These are phyloP conservation scores for Saccharomyces hybrid DNA, from an alignment of 1,139 yeast species.

Conservation along the genomic window DNA sequence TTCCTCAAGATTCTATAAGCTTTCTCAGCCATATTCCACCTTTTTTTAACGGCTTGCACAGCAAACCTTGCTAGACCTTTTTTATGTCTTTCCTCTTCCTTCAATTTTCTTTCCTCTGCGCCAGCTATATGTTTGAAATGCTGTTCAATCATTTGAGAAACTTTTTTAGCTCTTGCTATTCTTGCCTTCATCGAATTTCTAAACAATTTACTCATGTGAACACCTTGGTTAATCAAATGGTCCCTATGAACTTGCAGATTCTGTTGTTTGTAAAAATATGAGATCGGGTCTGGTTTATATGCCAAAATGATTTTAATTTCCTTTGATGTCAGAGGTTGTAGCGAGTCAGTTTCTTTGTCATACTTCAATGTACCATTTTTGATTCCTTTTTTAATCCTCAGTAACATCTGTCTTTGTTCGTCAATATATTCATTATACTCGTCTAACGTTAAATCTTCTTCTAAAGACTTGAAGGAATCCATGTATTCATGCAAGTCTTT, in stretches of 20 bases:
- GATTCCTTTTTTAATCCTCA: slow-evolving; percentile 49
- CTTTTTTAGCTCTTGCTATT: slow-evolving; percentile 57
- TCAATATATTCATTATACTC: slow-evolving; percentile 44
- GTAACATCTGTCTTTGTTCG: slow-evolving; percentile 38
- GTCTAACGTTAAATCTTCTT: slow-evolving; percentile 44
- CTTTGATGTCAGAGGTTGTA: slow-evolving; percentile 40
- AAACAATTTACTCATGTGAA: slow-evolving; percentile 62
- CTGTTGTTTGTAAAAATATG: slow-evolving; percentile 29
- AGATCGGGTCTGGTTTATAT: slow-evolving; percentile 26
- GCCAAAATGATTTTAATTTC: slow-evolving; percentile 38
- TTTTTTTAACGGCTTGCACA: slow-evolving; percentile 74
- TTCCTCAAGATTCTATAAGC: slow-evolving; percentile 52
- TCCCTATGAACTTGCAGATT: slow-evolving; percentile 56
- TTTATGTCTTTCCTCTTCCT: slow-evolving; percentile 63
- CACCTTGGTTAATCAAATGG: slow-evolving; percentile 69
- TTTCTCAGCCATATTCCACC: slow-evolving; percentile 88
- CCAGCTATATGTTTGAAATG: slow-evolving; percentile 84
- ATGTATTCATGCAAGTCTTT: slow-evolving; percentile 39
- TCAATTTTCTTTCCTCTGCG: slow-evolving; percentile 74
- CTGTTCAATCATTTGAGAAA: slow-evolving; percentile 79
- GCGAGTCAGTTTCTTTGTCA: slow-evolving; percentile 38
- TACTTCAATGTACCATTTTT: slow-evolving; percentile 42
- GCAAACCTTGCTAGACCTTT: slow-evolving; percentile 69
- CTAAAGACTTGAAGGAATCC: slow-evolving; percentile 47
- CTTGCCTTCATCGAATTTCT: slow-evolving; percentile 61